Evolutionary conservation across 495 filamentous ascomycete species (phyloP), one percentile per base, ranked within the genome.

Genomic region (Opeltia flavorubescens): DNA sequence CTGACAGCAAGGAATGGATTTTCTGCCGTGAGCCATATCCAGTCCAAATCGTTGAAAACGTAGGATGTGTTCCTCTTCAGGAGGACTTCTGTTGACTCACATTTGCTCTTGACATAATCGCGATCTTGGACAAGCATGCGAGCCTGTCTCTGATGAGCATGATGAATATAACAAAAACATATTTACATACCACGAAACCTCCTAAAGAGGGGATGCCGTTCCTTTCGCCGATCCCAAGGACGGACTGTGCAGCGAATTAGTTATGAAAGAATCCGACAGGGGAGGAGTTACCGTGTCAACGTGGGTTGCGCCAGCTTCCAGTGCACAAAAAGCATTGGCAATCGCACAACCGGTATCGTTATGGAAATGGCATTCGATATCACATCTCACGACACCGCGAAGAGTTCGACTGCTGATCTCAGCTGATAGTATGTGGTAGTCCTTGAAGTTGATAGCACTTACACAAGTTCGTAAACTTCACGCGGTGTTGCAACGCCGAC

Each of bases 401-500:
- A 74, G 56, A 7, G 70, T 69, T 60, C 68, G 66, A 48, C n/a
- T n/a, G n/a, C n/a, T n/a, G n/a, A n/a, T n/a, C n/a, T n/a, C n/a
- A n/a, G n/a, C n/a, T n/a, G n/a, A n/a, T n/a, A n/a, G n/a, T n/a
- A n/a, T n/a, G n/a, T n/a, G n/a, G n/a, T n/a, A n/a, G n/a, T n/a
- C n/a, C n/a, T n/a, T n/a, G n/a, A n/a, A n/a, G n/a, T n/a, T n/a
- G n/a, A n/a, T n/a, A n/a, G n/a, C n/a, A n/a, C n/a, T n/a, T n/a
- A n/a, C n/a, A 95, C 80, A 39, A 95, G 78, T 62, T 95, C 89
- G 67, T 91, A 95, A 34, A 95, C 84, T 62, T 85, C 78, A 47
- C 82, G 73, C 18, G 84, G 83, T 34, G 77, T 76, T 46, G 84
- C 83, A 25, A 81, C 83, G 50, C 83, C 83, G 54, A 89, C 84